These are phyloP conservation scores for Echria macrotheca DNA, from an alignment of 495 filamentous ascomycete species.

Conservation along the genomic window DNA sequence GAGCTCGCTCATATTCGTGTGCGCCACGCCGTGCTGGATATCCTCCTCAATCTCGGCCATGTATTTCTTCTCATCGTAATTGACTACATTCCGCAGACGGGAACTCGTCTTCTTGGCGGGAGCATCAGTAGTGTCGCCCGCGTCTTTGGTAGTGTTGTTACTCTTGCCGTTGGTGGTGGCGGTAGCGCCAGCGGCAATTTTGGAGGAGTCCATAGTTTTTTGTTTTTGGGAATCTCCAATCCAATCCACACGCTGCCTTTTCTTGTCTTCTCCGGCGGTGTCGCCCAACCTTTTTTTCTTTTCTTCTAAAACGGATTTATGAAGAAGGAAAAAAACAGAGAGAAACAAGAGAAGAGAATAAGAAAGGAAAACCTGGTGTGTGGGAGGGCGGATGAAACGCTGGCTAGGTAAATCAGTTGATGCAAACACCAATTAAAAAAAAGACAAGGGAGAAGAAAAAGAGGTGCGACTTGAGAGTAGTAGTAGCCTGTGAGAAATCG, in stretches of 20 bases:
- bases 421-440: too few relatives aligned
- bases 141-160: constrained; percentile 10
- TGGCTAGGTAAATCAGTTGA: too few relatives aligned
- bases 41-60: constrained; percentile 64
- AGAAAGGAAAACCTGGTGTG: too few relatives aligned
- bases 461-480: too few relatives aligned
- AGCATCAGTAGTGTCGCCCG: background rate
- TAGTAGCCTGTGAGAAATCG: too few relatives aligned
- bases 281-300: background rate
- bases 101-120: constrained; percentile 64
- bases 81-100: constrained; percentile 84
- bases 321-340: background rate
- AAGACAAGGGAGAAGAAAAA: too few relatives aligned
- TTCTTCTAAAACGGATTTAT: too few relatives aligned
- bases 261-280: background rate
- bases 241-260: background rate
- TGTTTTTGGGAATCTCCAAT: too few relatives aligned
- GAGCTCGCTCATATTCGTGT: constrained; percentile 35
- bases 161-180: constrained; percentile 6
- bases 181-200: too few relatives aligned
- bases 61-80: constrained; percentile 81
- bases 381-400: too few relatives aligned
- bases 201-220: constrained; percentile 18
- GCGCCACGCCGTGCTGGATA: constrained; percentile 27
- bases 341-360: background rate